A percentile compares a stretch with the other conserved stretches of the same genome.
Conservation (phyloP, 1,284 basidiomycete genomes). For the Fomitiporia mediterranea region DNA sequence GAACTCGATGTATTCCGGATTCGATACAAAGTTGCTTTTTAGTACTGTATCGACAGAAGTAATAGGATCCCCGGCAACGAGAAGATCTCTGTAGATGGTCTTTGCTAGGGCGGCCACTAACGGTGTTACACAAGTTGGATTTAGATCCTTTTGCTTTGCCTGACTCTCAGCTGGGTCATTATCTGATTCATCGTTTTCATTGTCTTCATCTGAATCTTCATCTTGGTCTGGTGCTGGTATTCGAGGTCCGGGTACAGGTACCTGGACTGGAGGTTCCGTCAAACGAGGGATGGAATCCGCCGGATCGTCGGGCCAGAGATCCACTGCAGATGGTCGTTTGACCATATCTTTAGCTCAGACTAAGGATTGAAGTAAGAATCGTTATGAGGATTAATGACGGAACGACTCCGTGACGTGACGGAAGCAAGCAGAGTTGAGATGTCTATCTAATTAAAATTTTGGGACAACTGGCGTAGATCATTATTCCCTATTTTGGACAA, state of each 20-base stretch:
- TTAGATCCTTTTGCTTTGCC: constrained; percentile 40
- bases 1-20: constrained; percentile 7
- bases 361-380: no score
- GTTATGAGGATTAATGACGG: no score
- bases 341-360: neutral
- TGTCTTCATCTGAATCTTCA: neutral
- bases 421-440: no score
- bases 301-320: constrained; percentile 9
- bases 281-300: neutral
- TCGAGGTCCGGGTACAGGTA: neutral
- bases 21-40: constrained; percentile 15
- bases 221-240: neutral
- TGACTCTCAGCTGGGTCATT: neutral
- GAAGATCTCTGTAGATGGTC: constrained; percentile 49
- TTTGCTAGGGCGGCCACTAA: constrained; percentile 46
- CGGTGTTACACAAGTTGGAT: constrained; percentile 55
- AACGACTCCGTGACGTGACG: no score
- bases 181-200: neutral
- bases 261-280: neutral
- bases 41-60: constrained; percentile 19
- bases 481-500: neutral
- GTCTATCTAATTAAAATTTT: no score
- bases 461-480: neutral
- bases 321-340: constrained; percentile 9
- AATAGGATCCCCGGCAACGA: constrained; percentile 45